Evolutionary conservation across 352 stramenopile species (phyloP), one percentile per base, ranked within the genome.

Genomic region (Phytopythium aichiense): DNA sequence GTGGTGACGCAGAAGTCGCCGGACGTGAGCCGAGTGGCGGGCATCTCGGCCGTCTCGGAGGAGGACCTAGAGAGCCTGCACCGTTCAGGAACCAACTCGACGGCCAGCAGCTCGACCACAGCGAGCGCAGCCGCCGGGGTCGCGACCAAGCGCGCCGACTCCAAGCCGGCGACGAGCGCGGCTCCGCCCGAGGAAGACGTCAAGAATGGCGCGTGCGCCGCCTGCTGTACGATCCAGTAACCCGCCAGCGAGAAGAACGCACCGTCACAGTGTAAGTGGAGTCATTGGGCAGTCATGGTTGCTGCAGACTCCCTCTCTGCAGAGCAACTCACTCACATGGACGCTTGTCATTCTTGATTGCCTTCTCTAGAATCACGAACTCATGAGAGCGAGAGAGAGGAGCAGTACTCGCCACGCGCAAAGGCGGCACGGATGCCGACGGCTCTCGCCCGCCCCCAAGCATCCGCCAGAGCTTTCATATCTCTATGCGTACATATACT

Each of bases 1-100:
- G 69, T 94, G 3, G 84, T 95, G 33, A 90, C 81, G 35, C 84
- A 92, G 65, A 91, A 92, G 58, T 89, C 83, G 7, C 79, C 81
- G 35, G 77, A 82, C 33, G 69, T 81, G 30, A 77, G 54, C 51
- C 74, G 72, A 54, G 60, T 76, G 23, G 63, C 61, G 31, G 74
- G 70, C 51, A 66, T 79, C 50, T 72, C 73, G 18, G 65, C 73
- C 33, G 67, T 72, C 18, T 58, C 74, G 4, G 62, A 72, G 7
- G 73, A 84, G 40, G 66, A 77, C 53, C 69, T 76, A 66, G 66
- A 81, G 62, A 71, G 31, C 33, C 51, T 60, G 40, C 35, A 66
- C 53, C 66, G 58, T 48, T 37, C 37, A 18, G 59, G 50, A 49
- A 57, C 58, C 7, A 40, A 38, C 22, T 55, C 48, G 9, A 53